phyloP scores from a whole-genome alignment of 23 red algal species.

The Cyanidioschyzon merolae region DNA sequence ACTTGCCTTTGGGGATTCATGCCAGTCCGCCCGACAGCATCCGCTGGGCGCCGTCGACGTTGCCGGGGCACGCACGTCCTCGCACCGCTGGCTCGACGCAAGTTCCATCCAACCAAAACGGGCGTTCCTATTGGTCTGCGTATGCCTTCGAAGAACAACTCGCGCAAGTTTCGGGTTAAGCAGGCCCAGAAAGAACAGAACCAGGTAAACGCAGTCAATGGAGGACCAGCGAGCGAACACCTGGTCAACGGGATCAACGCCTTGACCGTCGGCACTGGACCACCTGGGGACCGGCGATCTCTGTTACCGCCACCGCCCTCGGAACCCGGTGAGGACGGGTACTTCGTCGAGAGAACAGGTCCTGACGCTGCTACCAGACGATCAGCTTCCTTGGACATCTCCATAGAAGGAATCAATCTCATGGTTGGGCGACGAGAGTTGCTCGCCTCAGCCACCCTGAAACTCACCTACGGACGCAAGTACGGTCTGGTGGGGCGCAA shows the following conservation, averaged over 20 bases:
- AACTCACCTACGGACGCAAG: conserved; percentile 59
- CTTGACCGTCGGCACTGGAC: conserved; percentile 16
- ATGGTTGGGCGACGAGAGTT: conserved; percentile 20
- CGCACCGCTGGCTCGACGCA: too few species aligned
- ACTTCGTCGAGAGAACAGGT: conserved; percentile 25
- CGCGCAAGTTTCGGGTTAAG: conserved; percentile 53
- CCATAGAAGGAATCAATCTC: conserved; percentile 50
- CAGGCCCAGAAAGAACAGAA: conserved; percentile 27
- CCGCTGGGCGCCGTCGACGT: too few species aligned
- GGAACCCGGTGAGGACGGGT: background rate
- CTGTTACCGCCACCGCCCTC: background rate
- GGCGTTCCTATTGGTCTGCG: too few species aligned
- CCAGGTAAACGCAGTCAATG: conserved; percentile 34
- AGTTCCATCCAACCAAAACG: too few species aligned
- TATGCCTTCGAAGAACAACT: conserved; percentile 85
- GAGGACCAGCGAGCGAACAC: background rate
- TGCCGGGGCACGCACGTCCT: too few species aligned
- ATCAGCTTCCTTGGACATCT: conserved; percentile 61
- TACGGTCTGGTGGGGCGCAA: conserved; percentile 90
- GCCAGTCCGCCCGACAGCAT: too few species aligned
- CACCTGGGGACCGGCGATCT: background rate
- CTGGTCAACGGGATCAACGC: background rate
- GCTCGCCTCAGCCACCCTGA: conserved; percentile 33
- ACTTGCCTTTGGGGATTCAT: too few species aligned
- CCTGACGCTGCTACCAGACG: conserved; percentile 39